Evolutionary conservation across 2,329 filamentous ascomycete genomes (phyloP), one percentile per base, ranked within the genome.

Genomic region (Cladophialophora immunda): DNA sequence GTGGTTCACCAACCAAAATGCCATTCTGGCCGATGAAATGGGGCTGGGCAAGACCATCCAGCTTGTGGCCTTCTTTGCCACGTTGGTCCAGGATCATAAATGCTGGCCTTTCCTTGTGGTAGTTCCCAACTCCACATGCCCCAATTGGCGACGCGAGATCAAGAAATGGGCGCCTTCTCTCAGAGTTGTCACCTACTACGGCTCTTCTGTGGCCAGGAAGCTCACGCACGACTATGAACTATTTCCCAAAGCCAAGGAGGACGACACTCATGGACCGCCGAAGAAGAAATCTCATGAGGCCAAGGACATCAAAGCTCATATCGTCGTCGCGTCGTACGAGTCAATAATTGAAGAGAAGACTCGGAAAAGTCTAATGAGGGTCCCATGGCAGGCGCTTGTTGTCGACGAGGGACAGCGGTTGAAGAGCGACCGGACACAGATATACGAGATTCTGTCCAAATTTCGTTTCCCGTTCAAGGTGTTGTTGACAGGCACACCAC

Each of bases 61-160:
- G 76, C 89, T 97, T 60, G 91, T 98, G 67, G 88, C 90, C 2
- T 87, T 97, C 69, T 85, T 98, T 67, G 89, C 92, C 1, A 89
- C 90, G 0, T 80, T 98, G 41, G 84, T 90, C 27, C 85, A 90
- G 68, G 85, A 89, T 59, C 85, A 87, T 74, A 83, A 87, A 75
- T 95, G 93, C 78, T 98, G 92, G 86, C 95, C 95, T 0, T 98
- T 97, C 76, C 84, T 99, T 17, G 85, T 98, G 2, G 93, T 97
- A 1, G 94, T 97, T 0, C 95, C 95, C 0, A 98, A 98, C 75
- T 90, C 94, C 0, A 99, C 95, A 0, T 97, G 93, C 77, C 88
- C 93, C n/a, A 99, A 99, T 76, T 99, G 95, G 94, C 91, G 94
- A 5, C 89, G 94, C 57, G 95, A 99, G 76, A 93, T 98, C 78